Conservation (phyloP, 2,329 filamentous ascomycete genomes). For the Penicillium sp. region DNA sequence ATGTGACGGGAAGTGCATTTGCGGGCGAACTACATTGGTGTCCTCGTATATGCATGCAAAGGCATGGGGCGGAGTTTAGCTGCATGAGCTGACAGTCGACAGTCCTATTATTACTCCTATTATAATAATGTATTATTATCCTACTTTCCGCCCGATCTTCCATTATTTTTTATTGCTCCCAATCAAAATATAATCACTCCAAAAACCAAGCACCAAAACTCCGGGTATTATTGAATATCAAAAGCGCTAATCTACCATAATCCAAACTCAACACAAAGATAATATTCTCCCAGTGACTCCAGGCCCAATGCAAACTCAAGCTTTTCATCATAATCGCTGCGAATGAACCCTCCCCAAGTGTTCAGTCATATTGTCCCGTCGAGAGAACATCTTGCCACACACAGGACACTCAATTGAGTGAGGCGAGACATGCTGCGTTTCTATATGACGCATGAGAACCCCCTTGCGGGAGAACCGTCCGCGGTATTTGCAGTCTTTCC, state of each 20-base stretch:
- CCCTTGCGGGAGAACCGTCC: not conserved
- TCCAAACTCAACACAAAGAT: not conserved
- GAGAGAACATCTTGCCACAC: not conserved
- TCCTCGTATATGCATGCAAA: not conserved
- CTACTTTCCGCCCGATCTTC: not conserved
- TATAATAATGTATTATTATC: not conserved
- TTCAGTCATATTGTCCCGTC: not conserved
- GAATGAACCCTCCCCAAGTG: not conserved
- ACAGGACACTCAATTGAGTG: not conserved
- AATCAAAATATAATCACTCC: not conserved
- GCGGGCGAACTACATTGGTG: not conserved
- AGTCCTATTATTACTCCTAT: not conserved
- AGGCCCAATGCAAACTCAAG: not conserved
- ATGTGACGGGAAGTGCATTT: not conserved
- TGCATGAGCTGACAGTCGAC: not conserved
- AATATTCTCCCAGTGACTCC: not conserved
- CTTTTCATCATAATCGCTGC: not conserved
- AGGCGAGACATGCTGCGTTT: slow-evolving; percentile 1
- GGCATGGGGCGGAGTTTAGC: not conserved
- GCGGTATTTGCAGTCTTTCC: not conserved
- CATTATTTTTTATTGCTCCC: not conserved
- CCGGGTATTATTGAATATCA: not conserved
- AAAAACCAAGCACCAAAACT: not conserved
- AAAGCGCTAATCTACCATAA: not conserved
- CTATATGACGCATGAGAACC: not conserved